Conservation (phyloP, 2,329 filamentous ascomycete genomes). For the Parasarocladium wereldwijsianum region DNA sequence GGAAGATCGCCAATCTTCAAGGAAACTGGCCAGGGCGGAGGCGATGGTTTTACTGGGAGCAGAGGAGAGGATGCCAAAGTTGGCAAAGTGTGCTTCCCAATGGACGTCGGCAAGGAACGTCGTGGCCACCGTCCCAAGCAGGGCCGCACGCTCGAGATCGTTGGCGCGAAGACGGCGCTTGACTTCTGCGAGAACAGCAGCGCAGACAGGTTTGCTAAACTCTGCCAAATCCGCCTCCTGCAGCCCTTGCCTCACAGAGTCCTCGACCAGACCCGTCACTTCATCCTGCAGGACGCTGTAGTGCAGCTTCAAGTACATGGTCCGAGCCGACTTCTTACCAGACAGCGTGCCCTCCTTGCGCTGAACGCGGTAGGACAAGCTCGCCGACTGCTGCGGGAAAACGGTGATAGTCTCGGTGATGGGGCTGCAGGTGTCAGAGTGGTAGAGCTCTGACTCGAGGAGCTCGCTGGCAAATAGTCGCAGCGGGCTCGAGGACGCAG, state of each 20-base stretch:
- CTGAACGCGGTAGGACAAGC: slow-evolving; percentile 64
- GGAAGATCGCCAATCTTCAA: slow-evolving; percentile 18
- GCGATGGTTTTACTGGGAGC: slow-evolving; percentile 18
- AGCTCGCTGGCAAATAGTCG: slow-evolving; percentile 59
- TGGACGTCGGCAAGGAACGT: slow-evolving; percentile 26
- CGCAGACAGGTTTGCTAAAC: slow-evolving; percentile 31
- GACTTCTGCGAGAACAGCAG: slow-evolving; percentile 28
- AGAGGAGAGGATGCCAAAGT: slow-evolving; percentile 28
- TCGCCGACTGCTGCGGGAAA: slow-evolving; percentile 70
- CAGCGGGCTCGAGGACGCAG: slow-evolving; percentile 60
- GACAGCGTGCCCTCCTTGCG: slow-evolving; percentile 27
- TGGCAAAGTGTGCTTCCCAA: slow-evolving; percentile 35
- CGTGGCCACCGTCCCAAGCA: slow-evolving; percentile 37
- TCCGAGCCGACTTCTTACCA: slow-evolving; percentile 22
- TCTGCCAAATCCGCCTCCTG: slow-evolving; percentile 23
- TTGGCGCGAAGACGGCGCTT: slow-evolving; percentile 27
- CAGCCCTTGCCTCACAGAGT: slow-evolving; percentile 25
- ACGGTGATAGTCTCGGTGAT: slow-evolving; percentile 38
- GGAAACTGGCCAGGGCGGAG: slow-evolving; percentile 11
- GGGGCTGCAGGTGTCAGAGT: slow-evolving; percentile 29
- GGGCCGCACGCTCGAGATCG: slow-evolving; percentile 40
- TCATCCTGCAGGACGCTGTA: slow-evolving; percentile 70
- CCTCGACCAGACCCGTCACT: slow-evolving; percentile 36
- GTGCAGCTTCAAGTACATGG: slow-evolving; percentile 53
- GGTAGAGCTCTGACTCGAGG: slow-evolving; percentile 53